These are phyloP conservation scores for Fusarium neocosmosporiellum DNA, from an alignment of 2,329 filamentous ascomycete genomes.

Conservation along the genomic window DNA sequence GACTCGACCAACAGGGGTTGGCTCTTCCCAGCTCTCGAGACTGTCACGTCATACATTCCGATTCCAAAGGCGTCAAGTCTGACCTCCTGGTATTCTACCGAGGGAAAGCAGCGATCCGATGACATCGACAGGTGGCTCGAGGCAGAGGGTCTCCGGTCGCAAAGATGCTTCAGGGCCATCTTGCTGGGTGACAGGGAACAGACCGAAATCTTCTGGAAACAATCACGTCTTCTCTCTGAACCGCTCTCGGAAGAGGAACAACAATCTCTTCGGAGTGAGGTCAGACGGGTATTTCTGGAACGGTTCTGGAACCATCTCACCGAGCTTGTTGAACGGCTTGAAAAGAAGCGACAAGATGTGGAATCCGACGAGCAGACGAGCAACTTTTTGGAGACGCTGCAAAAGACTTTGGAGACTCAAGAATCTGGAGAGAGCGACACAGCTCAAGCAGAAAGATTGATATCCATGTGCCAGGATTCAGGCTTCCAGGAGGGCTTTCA, in stretches of 20 bases:
- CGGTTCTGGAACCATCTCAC: neutral
- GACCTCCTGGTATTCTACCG: neutral
- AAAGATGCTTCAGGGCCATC: neutral
- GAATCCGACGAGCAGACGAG: neutral
- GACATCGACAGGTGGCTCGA: slow-evolving; percentile 6
- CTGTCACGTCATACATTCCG: neutral
- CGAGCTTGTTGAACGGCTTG: neutral
- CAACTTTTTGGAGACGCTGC: neutral
- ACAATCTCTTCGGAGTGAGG: neutral
- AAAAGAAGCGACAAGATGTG: neutral
- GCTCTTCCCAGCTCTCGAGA: neutral
- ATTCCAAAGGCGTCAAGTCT: neutral
- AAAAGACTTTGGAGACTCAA: neutral
- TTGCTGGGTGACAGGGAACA: neutral
- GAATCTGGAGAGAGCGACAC: neutral
- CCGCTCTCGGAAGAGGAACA: neutral
- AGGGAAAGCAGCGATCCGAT: slow-evolving; percentile 1
- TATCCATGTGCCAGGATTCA: neutral
- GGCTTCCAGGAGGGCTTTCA: neutral
- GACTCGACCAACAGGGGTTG: neutral
- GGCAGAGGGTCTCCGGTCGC: neutral
- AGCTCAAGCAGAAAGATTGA: neutral
- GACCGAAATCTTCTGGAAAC: slow-evolving; percentile 6
- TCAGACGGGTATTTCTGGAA: neutral
- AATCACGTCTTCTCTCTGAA: neutral